Base-by-base conservation (phyloP, 306 rosid species). In the Fragaria ananassa region DNA sequence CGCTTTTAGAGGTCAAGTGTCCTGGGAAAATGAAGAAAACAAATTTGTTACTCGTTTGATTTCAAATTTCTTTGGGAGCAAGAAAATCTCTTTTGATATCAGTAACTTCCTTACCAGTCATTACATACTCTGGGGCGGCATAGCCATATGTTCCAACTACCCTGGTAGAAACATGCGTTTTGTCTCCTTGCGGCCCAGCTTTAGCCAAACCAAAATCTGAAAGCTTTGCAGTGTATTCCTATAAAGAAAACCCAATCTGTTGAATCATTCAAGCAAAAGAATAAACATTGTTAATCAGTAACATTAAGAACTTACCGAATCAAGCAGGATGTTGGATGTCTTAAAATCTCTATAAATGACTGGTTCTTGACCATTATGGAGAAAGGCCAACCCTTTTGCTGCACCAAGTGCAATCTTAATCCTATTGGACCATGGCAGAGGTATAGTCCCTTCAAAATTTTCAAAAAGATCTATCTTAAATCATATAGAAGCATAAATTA, bases 151-250 rank as follows among this genome's bases (percentile, higher is more conserved):
- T 94, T 78, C 97, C 97, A 80, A 94, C 96, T 62, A 94, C 97
- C 84, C 98, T 84, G 74, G 97, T 94, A 35, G 98, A 94, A 78
- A 94, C 97, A 87, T 94, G 98, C 60, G 98, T 90, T 71, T 92
- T 92, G 87, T 94, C 98, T 77, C 98, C 98, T 82, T 90, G 96
- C 74, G 98, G 97, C 63, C 97, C 97, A 17, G 98, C 93, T 90
- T 94, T 94, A 15, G 98, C 98, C 74, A 94, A 90, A 78, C 98
- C 98, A 80, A 94, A 94, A 90, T 94, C 97, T 80, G 98, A 94
- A 81, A 94, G 98, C 95, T 94, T 92, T 21, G 98, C 93, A 84
- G 87, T 92, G 83, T 94, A 94, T 78, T 90, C 98, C 98, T 94
- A 76, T 31, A 76, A 56, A 47, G 77, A 31, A 76, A 64, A 25